Base-by-base conservation (phyloP, 2,329 filamentous ascomycete species). In the Colletotrichum truncatum region DNA sequence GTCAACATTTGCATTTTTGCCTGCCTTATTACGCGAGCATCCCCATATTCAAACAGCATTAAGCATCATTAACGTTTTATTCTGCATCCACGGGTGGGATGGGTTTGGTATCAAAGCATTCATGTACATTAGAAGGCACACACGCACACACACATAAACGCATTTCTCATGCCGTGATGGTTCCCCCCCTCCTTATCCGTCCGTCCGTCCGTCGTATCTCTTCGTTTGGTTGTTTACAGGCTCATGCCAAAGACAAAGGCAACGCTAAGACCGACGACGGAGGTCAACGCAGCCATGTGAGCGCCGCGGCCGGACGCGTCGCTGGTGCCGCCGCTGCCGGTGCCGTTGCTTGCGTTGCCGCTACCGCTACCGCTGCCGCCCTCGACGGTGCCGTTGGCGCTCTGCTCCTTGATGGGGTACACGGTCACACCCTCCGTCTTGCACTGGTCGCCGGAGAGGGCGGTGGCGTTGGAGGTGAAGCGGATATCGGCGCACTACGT, bases 401-500 rank as follows among this genome's bases (percentile, higher is more conserved):
- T 55, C 65, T 76, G 72, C 60, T 75, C 71, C 68, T 71, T 72
- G 67, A 83, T 69, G 10, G 61, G 57, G 41, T 64, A 65, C 28
- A 75, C 71, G 21, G 79, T 80, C 45, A 92, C 79, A 32, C 84
- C 85, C 9, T 83, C 87, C 69, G 87, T 91, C 68, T 77, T 79
- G 83, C 90, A 93, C 62, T 83, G 77, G 39, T 79, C 77, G 21
- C 74, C 78, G 25, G 78, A 73, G 14, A 84, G 80, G 8, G 79
- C 74, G 16, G 82, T 79, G 4, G 86, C 81, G 10, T 80, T 78
- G 54, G 80, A 78, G 30, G 83, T 85, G 79, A 94, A 90, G 25
- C 86, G 89, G 69, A 94, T 87, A 71, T 94, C 91, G 73, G 91
- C 89, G 76, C 92, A 94, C 88, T 91, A 66, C 57, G n/a, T 36